These are phyloP conservation scores for Laburnicola sp. DNA, from an alignment of 2,329 filamentous ascomycete genomes.

Conservation along the genomic window DNA sequence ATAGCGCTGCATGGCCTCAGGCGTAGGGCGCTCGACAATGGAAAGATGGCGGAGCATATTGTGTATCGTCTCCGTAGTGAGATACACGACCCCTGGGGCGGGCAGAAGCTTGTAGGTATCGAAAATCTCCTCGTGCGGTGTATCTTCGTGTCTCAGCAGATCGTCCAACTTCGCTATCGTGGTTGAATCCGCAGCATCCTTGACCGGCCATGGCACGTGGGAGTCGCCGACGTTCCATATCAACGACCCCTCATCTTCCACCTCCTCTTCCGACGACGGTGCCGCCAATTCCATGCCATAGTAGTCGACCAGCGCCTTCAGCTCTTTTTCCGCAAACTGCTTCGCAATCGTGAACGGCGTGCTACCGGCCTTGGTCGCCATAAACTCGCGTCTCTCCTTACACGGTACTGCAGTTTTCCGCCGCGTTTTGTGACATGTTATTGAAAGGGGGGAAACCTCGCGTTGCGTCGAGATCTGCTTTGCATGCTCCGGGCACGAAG, in stretches of 20 bases:
- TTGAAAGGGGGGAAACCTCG: slow-evolving; percentile 1
- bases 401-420: slow-evolving; percentile 19
- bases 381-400: slow-evolving; percentile 14
- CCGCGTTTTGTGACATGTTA: slow-evolving; percentile 20
- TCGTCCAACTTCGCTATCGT: slow-evolving; percentile 42
- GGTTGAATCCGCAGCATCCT: slow-evolving; percentile 36
- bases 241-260: slow-evolving; percentile 34
- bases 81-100: slow-evolving; percentile 56
- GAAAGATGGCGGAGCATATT: slow-evolving; percentile 70
- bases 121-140: slow-evolving; percentile 55
- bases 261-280: slow-evolving; percentile 32
- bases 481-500: slow-evolving; percentile 55
- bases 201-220: slow-evolving; percentile 40
- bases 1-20: slow-evolving; percentile 74
- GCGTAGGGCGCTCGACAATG: slow-evolving; percentile 57
- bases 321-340: slow-evolving; percentile 48
- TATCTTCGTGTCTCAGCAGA: slow-evolving; percentile 49
- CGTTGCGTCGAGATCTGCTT: slow-evolving; percentile 35
- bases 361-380: slow-evolving; percentile 8
- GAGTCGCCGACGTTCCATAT: slow-evolving; percentile 38
- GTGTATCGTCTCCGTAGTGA: slow-evolving; percentile 59
- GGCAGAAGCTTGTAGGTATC: slow-evolving; percentile 57
- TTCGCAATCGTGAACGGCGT: slow-evolving; percentile 28
- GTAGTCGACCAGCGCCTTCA: slow-evolving; percentile 54
- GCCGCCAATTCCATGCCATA: slow-evolving; percentile 43